Evolutionary conservation across 2,329 filamentous ascomycete species (phyloP).

Genomic region (Aspergillus ustus): DNA sequence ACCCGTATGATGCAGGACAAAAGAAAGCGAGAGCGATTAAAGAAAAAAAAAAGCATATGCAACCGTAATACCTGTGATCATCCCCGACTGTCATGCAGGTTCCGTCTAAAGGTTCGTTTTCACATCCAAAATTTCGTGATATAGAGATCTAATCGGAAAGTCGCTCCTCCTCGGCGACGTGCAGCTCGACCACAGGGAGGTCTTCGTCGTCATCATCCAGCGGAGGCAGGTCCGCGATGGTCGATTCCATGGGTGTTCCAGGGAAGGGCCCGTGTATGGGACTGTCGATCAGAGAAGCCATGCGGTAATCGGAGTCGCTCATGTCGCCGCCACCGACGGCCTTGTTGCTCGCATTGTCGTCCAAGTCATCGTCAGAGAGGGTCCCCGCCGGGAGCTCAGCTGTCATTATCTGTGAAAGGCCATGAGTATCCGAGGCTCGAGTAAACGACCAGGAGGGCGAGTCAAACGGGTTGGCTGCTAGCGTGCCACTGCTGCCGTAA

Average conservation of each 20-base stretch:
- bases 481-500: conserved; percentile 28
- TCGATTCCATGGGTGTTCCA: conserved; percentile 30
- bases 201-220: conserved; percentile 39
- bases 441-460: conserved; percentile 46
- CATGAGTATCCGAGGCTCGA: conserved; percentile 34
- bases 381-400: conserved; percentile 32
- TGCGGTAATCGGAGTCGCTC: conserved; percentile 38
- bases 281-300: conserved; percentile 35
- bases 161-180: conserved; percentile 41
- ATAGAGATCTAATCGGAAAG: conserved; percentile 26
- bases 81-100: conserved; percentile 2
- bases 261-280: conserved; percentile 28
- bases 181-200: conserved; percentile 48
- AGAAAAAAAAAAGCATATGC: conserved; percentile 5
- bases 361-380: conserved; percentile 38
- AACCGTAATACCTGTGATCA: conserved; percentile 7
- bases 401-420: conserved; percentile 36
- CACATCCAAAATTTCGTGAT: conserved; percentile 23
- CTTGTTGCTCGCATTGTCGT: conserved; percentile 46
- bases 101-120: conserved; percentile 22
- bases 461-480: conserved; percentile 28
- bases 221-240: conserved; percentile 39
- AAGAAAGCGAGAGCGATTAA: neutral
- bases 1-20: neutral
- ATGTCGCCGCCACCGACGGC: conserved; percentile 44